Conservation (phyloP, 1,284 basidiomycete genomes). For the Puccinia triticina region DNA sequence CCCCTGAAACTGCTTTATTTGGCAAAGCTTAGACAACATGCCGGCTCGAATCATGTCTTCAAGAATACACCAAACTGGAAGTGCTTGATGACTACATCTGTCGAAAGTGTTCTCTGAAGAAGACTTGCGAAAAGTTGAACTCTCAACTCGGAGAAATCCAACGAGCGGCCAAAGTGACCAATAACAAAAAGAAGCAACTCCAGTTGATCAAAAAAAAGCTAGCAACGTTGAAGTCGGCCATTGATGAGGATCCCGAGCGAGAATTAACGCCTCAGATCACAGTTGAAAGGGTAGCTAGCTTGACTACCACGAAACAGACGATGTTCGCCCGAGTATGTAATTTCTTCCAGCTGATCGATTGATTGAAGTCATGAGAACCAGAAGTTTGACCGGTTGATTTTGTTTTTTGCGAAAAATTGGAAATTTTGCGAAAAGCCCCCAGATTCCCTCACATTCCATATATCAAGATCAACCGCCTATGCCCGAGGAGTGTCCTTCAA, state of each 20-base stretch:
- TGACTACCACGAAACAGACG: constrained; percentile 77
- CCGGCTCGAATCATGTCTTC: constrained; percentile 73
- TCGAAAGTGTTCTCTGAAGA: constrained; percentile 75
- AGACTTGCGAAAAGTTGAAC: constrained; percentile 68
- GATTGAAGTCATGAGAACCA: not conserved
- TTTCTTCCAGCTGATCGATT: not conserved
- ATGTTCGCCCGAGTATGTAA: constrained; percentile 77
- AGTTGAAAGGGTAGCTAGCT: constrained; percentile 71
- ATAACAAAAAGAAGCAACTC: constrained; percentile 32
- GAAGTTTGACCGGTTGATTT: constrained; percentile 37
- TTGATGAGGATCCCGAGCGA: constrained; percentile 38
- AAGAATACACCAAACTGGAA: constrained; percentile 80
- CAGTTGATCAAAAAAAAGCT: constrained; percentile 25
- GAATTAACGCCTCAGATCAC: constrained; percentile 1
- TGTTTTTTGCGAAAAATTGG: constrained; percentile 26
- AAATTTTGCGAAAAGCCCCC: constrained; percentile 68
- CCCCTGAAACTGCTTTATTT: constrained; percentile 20
- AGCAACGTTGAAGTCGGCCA: constrained; percentile 25
- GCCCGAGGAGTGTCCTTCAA: constrained; percentile 74
- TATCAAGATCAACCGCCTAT: constrained; percentile 80
- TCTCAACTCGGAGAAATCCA: constrained; percentile 70
- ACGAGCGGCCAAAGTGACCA: not conserved
- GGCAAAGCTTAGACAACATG: constrained; percentile 64
- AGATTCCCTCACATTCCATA: constrained; percentile 76
- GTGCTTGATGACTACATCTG: constrained; percentile 80